phyloP scores from a whole-genome alignment of 176 grass and related monocot genomes.

The sorghum (Sorghum bicolor) region DNA sequence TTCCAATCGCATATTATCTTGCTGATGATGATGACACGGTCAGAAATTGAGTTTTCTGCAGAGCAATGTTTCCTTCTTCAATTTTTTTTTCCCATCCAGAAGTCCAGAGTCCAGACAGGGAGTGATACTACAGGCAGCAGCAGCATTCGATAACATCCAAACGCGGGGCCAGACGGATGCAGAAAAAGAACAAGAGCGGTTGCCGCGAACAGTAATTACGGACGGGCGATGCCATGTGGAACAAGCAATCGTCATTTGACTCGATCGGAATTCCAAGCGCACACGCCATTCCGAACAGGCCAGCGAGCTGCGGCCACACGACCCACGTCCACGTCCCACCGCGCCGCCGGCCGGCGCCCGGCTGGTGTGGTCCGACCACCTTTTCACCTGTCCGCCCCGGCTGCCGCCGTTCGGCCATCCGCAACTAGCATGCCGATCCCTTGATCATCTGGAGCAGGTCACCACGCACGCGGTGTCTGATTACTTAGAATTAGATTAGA shows the following conservation, averaged over 20 bases:
- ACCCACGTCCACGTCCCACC: background rate
- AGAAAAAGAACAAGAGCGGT: background rate
- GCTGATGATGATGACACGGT: background rate
- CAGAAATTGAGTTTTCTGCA: background rate
- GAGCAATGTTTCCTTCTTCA: background rate
- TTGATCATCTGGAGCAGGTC: too few species aligned
- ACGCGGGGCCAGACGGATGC: background rate
- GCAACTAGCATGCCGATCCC: background rate
- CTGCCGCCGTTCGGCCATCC: constrained; percentile 3
- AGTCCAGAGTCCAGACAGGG: background rate
- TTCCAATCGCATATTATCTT: too few species aligned
- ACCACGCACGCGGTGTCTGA: background rate
- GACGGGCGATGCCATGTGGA: background rate
- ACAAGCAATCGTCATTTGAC: background rate
- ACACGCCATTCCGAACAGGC: background rate
- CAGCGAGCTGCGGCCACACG: background rate
- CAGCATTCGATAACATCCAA: background rate
- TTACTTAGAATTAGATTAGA: background rate
- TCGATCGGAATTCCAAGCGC: too few species aligned
- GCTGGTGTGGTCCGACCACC: background rate
- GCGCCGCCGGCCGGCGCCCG: background rate
- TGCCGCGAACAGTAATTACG: background rate
- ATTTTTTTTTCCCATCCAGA: background rate
- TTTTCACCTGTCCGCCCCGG: background rate
- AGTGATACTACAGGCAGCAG: background rate